Base-by-base conservation (phyloP, 106 monocot species). In the Acorus gramineus region DNA sequence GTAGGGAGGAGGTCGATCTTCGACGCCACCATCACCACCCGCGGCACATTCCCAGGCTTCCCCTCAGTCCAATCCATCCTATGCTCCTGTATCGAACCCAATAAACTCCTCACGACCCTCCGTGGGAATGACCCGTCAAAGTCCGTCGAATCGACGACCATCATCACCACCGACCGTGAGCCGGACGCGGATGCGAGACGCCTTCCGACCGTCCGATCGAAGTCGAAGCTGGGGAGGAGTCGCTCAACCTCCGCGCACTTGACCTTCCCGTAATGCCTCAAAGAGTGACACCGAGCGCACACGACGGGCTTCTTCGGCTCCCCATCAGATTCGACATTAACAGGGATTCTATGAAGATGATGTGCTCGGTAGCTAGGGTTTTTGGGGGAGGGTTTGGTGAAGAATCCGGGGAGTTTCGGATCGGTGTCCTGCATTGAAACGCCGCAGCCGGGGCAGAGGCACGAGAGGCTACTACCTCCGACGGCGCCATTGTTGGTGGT, bases 241-340 rank as follows among this genome's bases (percentile, higher is more conserved):
- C 73, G 71, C 71, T 98, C 98, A 5, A 85, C 79, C 5, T 65
- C 63, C 10, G 76, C 76, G 65, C 80, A 68, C 78, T 87, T 96
- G 49, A 96, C 85, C 6, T 69, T 75, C 58, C 95, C 95, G 69
- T 96, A 96, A 53, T 96, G 86, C 59, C 95, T 84, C 8, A 96
- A 84, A 12, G 95, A 96, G 73, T 96, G 95, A 77, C 98, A 98
- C 3, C 98, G 76, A 0, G 98, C 87, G 56, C 98, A 98, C 10
- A 98, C 98, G 12, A 89, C 14, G 11, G 67, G 57, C 47, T 72
- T 62, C 1, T 65, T 46, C 44, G 62, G 3, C 48, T 14, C 62
- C 48, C 49, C 74, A 3, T 61, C 60, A 47, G 10, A 2, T 44
- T 47, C 61, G 6, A 56, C 49, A 4, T 65, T 48, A 28, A 28